Base-by-base conservation (phyloP, 495 filamentous ascomycete species). In the Trypethelium eluteriae region DNA sequence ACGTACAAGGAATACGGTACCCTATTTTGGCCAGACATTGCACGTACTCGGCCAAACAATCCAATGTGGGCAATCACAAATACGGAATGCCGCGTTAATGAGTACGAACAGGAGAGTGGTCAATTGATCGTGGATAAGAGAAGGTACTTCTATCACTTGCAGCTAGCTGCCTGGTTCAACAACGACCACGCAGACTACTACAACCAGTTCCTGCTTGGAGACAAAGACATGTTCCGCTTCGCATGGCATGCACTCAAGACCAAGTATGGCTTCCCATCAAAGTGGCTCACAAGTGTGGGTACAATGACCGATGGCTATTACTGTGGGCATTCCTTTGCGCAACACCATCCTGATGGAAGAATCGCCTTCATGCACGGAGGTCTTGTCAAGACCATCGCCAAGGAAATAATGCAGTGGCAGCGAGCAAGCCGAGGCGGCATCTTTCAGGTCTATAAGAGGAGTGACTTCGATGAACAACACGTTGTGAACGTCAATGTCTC, bases 11-110 rank as follows among this genome's bases (percentile, higher is more conserved):
- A 74, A 41, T 75, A 63, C 65, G 69, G 68, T 35, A 72, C 68
- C 36, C 39, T 76, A 12, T 74, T 74, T 49, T 76, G 74, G 74
- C 74, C 74, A 32, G 74, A 76, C 62, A 72, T 74, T 64, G 72
- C 72, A 14, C 70, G 72, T 34, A 73, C 71, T 2, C 44, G 72
- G 41, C 68, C 72, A 39, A 68, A 74, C 41, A 72, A 74, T 64
- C 72, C 72, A 2, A 68, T 70, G 25, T 74, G 72, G 72, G 70
- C 72, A 18, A 71, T 74, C 63, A 59, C 53, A 7, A 74, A 73
- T 65, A 70, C 72, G 9, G 12, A 62, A 38, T 74, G 71, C 44
- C 67, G 69, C 47, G 70, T 67, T 65, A 64, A 73, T 67, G 71
- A 73, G 62, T 73, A 74, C 64, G 73, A 74, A 61, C 67, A 68